Evolutionary conservation across 2,329 filamentous ascomycete species (phyloP), one percentile per base, ranked within the genome.

Genomic region (Helicocarpus griseus): DNA sequence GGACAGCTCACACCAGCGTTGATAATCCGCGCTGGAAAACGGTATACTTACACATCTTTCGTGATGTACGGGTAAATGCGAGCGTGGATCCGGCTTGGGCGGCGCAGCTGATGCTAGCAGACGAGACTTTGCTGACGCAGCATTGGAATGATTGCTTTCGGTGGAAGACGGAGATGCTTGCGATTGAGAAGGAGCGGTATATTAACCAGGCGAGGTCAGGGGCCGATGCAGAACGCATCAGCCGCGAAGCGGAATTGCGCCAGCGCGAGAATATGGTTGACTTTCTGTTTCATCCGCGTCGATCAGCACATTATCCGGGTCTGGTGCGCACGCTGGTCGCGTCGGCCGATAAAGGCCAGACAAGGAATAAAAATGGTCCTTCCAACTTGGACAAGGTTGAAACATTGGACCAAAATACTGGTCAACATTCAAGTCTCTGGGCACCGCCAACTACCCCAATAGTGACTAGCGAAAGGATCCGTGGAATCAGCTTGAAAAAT

Each of bases 161-260:
- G 21, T 55, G 54, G 54, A 55, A 53, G 41, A 47, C 39, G 7
- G 21, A 51, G 19, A 50, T 49, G 38, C 38, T 55, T 6, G 44
- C 36, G 13, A 38, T 44, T n/a, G 51, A 55, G 51, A 49, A 52
- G 22, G 38, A 49, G 24, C 33, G n/a, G 31, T 53, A 53, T 40
- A 45, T 48, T 14, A 38, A 40, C 19, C 39, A 49, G 17, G 35
- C 31, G 19, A 36, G 22, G 5, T 3, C 13, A 6, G 24, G 14
- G 2, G 8, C 3, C 38, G 35, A 28, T 49, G n/a, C n/a, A 49
- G 5, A 26, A 39, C n/a, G n/a, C 41, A 14, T 49, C 5, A 6
- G 13, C 19, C 24, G n/a, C 7, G 26, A 50, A 19, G 9, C 24
- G 1, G 17, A 17, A 50, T 24, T 50, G 26, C n/a, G 26, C 24